These are phyloP conservation scores for Arthrobotrys iridis DNA, from an alignment of 2,329 filamentous ascomycete genomes.

Conservation along the genomic window DNA sequence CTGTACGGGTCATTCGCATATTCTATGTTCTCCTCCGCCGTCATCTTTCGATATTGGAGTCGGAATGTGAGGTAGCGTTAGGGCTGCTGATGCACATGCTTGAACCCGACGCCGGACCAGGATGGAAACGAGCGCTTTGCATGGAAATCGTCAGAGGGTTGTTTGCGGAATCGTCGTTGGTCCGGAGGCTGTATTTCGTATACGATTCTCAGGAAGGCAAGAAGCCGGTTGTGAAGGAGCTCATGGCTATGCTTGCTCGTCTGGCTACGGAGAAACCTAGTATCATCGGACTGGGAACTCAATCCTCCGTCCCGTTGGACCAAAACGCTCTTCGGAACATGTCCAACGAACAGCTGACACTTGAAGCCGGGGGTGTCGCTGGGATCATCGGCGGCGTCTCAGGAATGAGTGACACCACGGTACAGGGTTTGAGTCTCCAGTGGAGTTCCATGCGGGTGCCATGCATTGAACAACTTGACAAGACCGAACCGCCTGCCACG, in stretches of 20 bases:
- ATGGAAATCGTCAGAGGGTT: slow-evolving; percentile 90
- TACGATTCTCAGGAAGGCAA: slow-evolving; percentile 79
- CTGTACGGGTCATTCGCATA: slow-evolving; percentile 82
- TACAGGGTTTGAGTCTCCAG: slow-evolving; percentile 81
- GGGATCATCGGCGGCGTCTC: slow-evolving; percentile 83
- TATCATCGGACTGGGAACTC: slow-evolving; percentile 86
- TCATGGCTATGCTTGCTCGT: slow-evolving; percentile 89
- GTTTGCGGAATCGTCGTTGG: slow-evolving; percentile 80
- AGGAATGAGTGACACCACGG: slow-evolving; percentile 72
- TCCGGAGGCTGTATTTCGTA: slow-evolving; percentile 80
- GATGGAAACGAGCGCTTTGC: slow-evolving; percentile 89
- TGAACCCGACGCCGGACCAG: slow-evolving; percentile 78
- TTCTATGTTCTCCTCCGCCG: slow-evolving; percentile 81
- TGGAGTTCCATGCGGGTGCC: slow-evolving; percentile 89
- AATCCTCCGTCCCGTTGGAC: slow-evolving; percentile 81
- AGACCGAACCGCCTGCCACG: slow-evolving; percentile 80
- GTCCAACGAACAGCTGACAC: slow-evolving; percentile 81
- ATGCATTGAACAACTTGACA: slow-evolving; percentile 94
- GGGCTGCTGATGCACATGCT: slow-evolving; percentile 84
- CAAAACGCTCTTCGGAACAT: slow-evolving; percentile 68
- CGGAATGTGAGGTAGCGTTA: slow-evolving; percentile 84
- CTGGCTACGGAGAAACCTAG: slow-evolving; percentile 89
- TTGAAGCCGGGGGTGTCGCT: slow-evolving; percentile 86
- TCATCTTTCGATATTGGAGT: slow-evolving; percentile 77
- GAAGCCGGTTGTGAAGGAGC: slow-evolving; percentile 79